Evolutionary conservation across 352 stramenopile genomes (phyloP), one percentile per base, ranked within the genome.

Genomic region (Globisporangium iwayamae): DNA sequence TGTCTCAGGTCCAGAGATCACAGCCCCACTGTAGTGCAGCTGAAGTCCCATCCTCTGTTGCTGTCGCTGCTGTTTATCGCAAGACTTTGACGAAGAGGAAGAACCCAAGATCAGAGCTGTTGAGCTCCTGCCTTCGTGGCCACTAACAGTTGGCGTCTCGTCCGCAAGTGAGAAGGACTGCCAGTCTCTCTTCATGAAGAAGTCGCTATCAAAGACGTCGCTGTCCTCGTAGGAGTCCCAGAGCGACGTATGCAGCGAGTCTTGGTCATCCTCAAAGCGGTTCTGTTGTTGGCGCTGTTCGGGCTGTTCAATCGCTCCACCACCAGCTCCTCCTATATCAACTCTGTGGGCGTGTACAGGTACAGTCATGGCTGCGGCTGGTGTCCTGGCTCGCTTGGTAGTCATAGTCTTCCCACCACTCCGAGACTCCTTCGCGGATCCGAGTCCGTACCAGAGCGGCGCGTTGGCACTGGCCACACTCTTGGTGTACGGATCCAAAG

Each of bases 391-490:
- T 55, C 60, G 51, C 28, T 48, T 53, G 11, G 1, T 25, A 3
- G 13, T 14, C 16, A 16, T 38, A 1, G 18, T 11, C 4, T 56
- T 48, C 11, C 11, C 22, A 25, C 8, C 22, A 25, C 8, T 38
- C 28, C 18, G 47, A 18, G 25, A 9, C 18, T 54, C 56, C 9
- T 20, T 45, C 43, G 10, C 4, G 8, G 54, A 16, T 2, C 22
- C 13, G 43, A 62, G 54, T 36, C 62, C 62, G 45, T 30, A 57
- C 62, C 62, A 67, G 34, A 58, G 34, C 38, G 54, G 41, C 10
- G 62, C 8, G 32, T 36, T 36, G n/a, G 43, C 8, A 16, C 30
- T 51, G 13, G 38, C 7, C 4, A n/a, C n/a, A 14, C 51, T 66
- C 28, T n/a, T 65, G 2, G 28, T 5, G 5, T 46, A 32, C 22